These are phyloP conservation scores for Fusarium xylarioides DNA, from an alignment of 2,329 filamentous ascomycete genomes.

Conservation along the genomic window DNA sequence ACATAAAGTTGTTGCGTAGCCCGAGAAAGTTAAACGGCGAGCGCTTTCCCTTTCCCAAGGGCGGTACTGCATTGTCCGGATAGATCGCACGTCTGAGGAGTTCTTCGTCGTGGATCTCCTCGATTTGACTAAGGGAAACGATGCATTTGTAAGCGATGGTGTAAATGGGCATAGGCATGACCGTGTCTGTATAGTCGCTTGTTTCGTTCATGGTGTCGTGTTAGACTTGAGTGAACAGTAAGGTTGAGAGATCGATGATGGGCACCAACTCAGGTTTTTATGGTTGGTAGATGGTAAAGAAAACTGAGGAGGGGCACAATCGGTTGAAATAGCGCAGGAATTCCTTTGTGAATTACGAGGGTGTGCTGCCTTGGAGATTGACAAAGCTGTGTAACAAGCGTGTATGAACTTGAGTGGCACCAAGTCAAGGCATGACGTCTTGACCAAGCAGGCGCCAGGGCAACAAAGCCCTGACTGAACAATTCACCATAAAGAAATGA, in stretches of 20 bases:
- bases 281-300: background rate
- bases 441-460: too few species aligned
- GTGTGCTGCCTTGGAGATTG: background rate
- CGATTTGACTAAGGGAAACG: background rate
- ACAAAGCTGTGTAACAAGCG: background rate
- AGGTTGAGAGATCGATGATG: background rate
- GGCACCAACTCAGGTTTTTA: background rate
- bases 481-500: too few species aligned
- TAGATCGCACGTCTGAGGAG: background rate
- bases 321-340: fast-evolving
- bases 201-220: background rate
- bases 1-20: background rate
- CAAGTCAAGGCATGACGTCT: background rate
- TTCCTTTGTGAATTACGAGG: background rate
- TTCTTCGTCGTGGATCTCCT: background rate
- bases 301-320: background rate
- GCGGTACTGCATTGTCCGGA: too few species aligned
- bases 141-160: background rate
- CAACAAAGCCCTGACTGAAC: too few species aligned
- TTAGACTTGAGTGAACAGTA: background rate
- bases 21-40: background rate
- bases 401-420: background rate
- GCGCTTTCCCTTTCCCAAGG: too few species aligned
- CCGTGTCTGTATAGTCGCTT: background rate
- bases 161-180: background rate